Evolutionary conservation across 2,329 filamentous ascomycete genomes (phyloP), one percentile per base, ranked within the genome.

Genomic region (Exophiala sideris): DNA sequence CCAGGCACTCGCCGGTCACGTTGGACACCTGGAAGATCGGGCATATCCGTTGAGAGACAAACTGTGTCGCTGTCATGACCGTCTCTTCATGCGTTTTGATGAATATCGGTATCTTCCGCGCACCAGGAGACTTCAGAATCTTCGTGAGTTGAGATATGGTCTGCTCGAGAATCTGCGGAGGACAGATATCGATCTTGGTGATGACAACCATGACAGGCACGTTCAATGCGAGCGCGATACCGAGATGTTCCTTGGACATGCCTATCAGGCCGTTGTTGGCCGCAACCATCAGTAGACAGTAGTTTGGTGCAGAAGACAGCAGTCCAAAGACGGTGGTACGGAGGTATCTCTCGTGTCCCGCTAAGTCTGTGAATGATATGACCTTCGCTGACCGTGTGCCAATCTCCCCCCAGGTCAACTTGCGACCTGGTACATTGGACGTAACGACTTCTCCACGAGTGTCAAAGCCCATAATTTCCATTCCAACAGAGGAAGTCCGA

Each of bases 401-500:
- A 67, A 99, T 96, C 70, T 99, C 94, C 70, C 96, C 92, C 94
- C 94, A 99, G 3, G 91, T 92, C 33, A 97, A 76, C 73, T 87
- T 89, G 69, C 94, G 83, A 1, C 91, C 92, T 2, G 91, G 88
- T 0, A 86, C 87, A 54, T 87, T 87, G 36, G 89, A 92, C 12
- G 85, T 83, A 12, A 97, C 82, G 24, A 96, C 87, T 21, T 91
- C 83, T 24, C 94, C 92, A 51, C 82, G 81, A 47, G 87, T 90
- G 70, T 97, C 91, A 64, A 96, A 99, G 1, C 94, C 94, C 87
- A 97, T 91, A 58, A 97, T 97, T 71, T 99, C 94, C 91, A 97
- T 95, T 39, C 94, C 92, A 0, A 99, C 94, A 0, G 91, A 96
- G 68, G 90, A 96, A 8, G 94, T 99, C 61, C 94, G 82, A 1